Evolutionary conservation across 148 eudicot species (phyloP).

Genomic region (Camellia sinensis): DNA sequence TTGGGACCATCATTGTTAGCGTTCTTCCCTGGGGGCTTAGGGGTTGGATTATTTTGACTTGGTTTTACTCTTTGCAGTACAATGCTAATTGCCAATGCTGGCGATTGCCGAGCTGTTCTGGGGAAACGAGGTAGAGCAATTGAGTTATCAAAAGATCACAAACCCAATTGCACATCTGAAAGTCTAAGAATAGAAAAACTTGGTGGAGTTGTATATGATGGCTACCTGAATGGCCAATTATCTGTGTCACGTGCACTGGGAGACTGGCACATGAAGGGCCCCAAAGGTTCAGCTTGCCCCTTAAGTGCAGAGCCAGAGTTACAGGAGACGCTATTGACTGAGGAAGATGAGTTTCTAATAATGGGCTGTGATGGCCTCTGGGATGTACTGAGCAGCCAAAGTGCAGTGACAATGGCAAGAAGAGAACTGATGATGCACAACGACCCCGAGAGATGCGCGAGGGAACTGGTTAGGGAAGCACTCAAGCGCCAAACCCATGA

Average conservation of each 20-base stretch:
- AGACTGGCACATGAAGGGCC: slow-evolving; percentile 92
- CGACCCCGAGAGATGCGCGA: slow-evolving; percentile 73
- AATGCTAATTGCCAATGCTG: slow-evolving; percentile 65
- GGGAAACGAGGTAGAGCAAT: slow-evolving; percentile 78
- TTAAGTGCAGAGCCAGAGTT: slow-evolving; percentile 81
- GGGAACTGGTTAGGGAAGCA: slow-evolving; percentile 79
- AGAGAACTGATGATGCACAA: slow-evolving; percentile 74
- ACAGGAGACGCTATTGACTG: slow-evolving; percentile 53
- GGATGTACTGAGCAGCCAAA: slow-evolving; percentile 95
- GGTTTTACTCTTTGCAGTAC: slow-evolving; percentile 33
- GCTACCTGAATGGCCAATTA: slow-evolving; percentile 83
- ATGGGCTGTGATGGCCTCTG: slow-evolving; percentile 90
- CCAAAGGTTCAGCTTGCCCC: slow-evolving; percentile 63
- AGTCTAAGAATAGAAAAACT: slow-evolving; percentile 64
- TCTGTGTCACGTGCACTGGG: slow-evolving; percentile 88
- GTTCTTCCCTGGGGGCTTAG: not conserved
- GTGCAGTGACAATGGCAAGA: slow-evolving; percentile 69
- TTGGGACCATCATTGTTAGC: not conserved
- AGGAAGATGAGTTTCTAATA: slow-evolving; percentile 77
- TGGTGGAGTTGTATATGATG: slow-evolving; percentile 80
- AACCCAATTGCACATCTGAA: slow-evolving; percentile 67
- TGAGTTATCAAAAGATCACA: slow-evolving; percentile 82
- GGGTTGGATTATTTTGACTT: not conserved
- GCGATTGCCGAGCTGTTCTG: slow-evolving; percentile 85
- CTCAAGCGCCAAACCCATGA: slow-evolving; percentile 68